Conservation (phyloP, 805 yeast species). For the Wickerhamiella azymoides region DNA sequence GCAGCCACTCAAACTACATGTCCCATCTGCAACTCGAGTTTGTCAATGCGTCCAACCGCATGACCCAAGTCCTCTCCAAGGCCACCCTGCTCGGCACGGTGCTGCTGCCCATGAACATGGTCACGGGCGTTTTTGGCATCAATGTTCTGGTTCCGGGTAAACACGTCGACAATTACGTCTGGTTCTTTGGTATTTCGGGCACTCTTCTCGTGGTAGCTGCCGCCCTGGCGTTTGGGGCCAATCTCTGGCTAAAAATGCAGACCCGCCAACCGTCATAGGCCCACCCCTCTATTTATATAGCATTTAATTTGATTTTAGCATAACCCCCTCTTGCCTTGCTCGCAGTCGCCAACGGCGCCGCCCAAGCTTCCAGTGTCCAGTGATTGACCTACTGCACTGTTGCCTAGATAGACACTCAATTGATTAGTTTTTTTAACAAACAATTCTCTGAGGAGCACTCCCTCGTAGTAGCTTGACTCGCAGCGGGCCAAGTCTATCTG, state of each 20-base stretch:
- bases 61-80: slow-evolving; percentile 71
- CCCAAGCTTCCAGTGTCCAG: too few relatives aligned
- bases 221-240: neutral
- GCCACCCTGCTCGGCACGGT: slow-evolving; percentile 85
- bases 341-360: too few relatives aligned
- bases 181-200: slow-evolving; percentile 56
- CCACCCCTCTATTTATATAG: too few relatives aligned
- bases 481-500: too few relatives aligned
- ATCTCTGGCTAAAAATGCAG: neutral
- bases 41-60: slow-evolving; percentile 65
- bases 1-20: slow-evolving; percentile 78
- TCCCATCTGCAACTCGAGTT: slow-evolving; percentile 88
- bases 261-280: neutral
- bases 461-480: too few relatives aligned
- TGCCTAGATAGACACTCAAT: too few relatives aligned
- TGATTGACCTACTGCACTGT: too few relatives aligned
- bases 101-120: slow-evolving; percentile 73
- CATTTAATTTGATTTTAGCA: too few relatives aligned
- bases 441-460: too few relatives aligned
- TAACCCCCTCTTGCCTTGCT: too few relatives aligned
- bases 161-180: slow-evolving; percentile 29
- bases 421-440: too few relatives aligned
- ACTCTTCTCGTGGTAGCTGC: slow-evolving; percentile 24
- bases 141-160: slow-evolving; percentile 75
- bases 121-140: slow-evolving; percentile 89